Base-by-base conservation (phyloP, 768 basidiomycete species). In the Mycena maculata region DNA sequence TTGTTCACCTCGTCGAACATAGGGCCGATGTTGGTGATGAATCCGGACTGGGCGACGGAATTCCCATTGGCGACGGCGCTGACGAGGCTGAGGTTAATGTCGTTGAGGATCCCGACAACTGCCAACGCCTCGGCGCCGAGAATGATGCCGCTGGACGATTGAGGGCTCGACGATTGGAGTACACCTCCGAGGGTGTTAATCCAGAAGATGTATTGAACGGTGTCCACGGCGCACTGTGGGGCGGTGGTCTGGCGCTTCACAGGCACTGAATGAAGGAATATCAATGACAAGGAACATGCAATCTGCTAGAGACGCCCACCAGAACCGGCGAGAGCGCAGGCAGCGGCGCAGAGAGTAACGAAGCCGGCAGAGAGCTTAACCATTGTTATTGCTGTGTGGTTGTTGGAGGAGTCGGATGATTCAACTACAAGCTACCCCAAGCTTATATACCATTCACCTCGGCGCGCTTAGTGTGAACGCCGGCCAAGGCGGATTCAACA, bases 191-290 rank as follows among this genome's bases (percentile, higher is more conserved):
- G 25, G 27, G 38, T 56, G 39, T 56, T 56, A 25, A 56, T 25
- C 54, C 54, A 56, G 54, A 41, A 56, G 54, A 56, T 38, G 54
- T 56, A 56, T 30, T 56, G 54, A 56, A 56, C 54, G 25, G 54
- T 56, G 39, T 56, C 54, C 25, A 42, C 54, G 39, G 54, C 54
- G 39, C 54, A 56, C 54, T 56, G 54, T 18, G 54, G 54, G 54
- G 42, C 27, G 54, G 54, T 25, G 54, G 54, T 56, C 39, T 42
- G 39, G 54, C 54, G 54, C 28, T 56, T 56, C 10, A 39, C 54
- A 56, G 54, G 54, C 39, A 56, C 54, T 56, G 39, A 42, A 56
- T 56, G 39, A 42, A 56, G 25, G 27, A 56, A 56, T 47, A 47
- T 56, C 16, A 56, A 42, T 28, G 54, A 39, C 25, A 56, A 42